Evolutionary conservation across 2,329 filamentous ascomycete species (phyloP), one percentile per base, ranked within the genome.

Genomic region (Epichloe bromicola): DNA sequence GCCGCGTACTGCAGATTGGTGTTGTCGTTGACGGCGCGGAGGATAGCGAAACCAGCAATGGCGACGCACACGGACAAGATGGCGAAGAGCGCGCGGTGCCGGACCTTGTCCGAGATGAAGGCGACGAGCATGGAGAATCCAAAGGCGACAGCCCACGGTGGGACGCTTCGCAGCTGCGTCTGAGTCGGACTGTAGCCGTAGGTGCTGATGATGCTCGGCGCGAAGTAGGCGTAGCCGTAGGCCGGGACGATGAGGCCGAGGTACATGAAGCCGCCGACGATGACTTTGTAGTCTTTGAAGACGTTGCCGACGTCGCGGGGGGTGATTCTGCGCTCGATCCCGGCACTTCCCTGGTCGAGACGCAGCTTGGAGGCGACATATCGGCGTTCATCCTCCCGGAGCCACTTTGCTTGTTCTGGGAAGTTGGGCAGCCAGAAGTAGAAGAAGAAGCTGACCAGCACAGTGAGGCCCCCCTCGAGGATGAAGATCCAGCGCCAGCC

Each of bases 191-290:
- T 63, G 67, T 84, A 88, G 39, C 82, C 72, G 61, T 84, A 88
- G 7, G 74, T 78, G 57, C 73, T 68, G 61, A 90, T 79, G 61
- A 89, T 89, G 39, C 79, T 77, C 0, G 86, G 84, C 2, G 83
- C 75, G 59, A 90, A 90, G 69, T 86, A 89, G 44, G 86, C 85
- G 61, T 87, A 90, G 59, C 82, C 75, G 62, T 88, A 89, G 4
- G 83, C 85, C 0, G 86, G 84, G 1, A 90, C 84, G 57, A 89
- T 81, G 53, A 89, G 73, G 11, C 85, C 86, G 59, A 90, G 82
- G 67, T 90, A 91, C 85, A 89, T 89, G 64, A 89, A 74, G 0
- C 83, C 85, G 43, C 83, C 86, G 14, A 88, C 65, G 59, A 86
- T 78, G 58, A 89, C 75, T 65, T 86, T 87, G 67, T 74, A 82